These are phyloP conservation scores for Setaria viridis DNA, from an alignment of 202 grass and related monocot species.

Conservation along the genomic window DNA sequence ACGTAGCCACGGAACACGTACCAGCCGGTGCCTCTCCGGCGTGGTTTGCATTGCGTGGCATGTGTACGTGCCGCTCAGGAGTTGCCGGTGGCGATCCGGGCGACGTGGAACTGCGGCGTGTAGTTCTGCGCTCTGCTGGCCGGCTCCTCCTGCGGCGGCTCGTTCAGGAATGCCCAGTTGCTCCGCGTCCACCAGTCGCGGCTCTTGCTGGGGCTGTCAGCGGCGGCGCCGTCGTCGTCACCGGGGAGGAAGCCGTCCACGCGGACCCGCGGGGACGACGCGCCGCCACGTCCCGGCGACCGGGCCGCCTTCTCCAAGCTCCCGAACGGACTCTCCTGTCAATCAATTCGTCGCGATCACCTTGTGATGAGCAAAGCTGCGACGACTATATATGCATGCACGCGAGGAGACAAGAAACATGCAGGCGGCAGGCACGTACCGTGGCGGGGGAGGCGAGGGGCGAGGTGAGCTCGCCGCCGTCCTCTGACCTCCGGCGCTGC, in stretches of 20 bases:
- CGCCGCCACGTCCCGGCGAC: background rate
- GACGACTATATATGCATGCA: too few species aligned
- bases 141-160: slow-evolving; percentile 63
- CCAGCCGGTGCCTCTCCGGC: too few species aligned
- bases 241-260: slow-evolving; percentile 28
- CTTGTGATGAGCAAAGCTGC: too few species aligned
- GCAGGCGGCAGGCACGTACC: background rate
- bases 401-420: background rate
- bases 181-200: slow-evolving; percentile 71
- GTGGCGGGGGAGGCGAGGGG: slow-evolving; percentile 25
- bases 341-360: too few species aligned
- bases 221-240: background rate
- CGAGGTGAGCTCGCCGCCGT: slow-evolving; percentile 10
- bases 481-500: slow-evolving; percentile 44
- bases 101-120: slow-evolving; percentile 57
- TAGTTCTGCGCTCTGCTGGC: slow-evolving; percentile 43
- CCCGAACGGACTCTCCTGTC: slow-evolving; percentile 29
- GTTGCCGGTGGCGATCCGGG: slow-evolving; percentile 32
- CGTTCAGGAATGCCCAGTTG: slow-evolving; percentile 75
- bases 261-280: background rate
- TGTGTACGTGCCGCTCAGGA: background rate
- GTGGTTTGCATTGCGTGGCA: too few species aligned
- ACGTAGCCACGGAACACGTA: too few species aligned
- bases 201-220: slow-evolving; percentile 34
- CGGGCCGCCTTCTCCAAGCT: slow-evolving; percentile 7